Evolutionary conservation across 1,284 basidiomycete genomes (phyloP), one percentile per base, ranked within the genome.

Genomic region (Ceratobasidium sp.): DNA sequence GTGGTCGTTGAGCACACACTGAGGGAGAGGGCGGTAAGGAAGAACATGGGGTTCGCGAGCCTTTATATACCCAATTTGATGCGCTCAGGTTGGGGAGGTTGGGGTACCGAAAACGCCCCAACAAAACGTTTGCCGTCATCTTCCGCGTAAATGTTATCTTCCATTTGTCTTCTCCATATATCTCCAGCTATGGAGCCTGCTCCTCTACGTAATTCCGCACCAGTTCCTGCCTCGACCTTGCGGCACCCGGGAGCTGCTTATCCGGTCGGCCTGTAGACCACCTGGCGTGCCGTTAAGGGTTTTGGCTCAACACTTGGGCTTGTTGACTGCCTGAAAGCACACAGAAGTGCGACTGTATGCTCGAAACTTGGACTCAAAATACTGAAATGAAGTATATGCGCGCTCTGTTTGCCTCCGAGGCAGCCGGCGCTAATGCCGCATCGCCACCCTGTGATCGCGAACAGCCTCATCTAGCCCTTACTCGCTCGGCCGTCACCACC

Each of bases 71-170:
- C 28, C 49, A 45, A 60, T 71, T 60, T 73, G 69, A 73, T 73
- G 58, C 56, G 69, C 42, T 60, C 37, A 31, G 39, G 56, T 73
- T 61, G 69, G 69, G 69, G 56, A 39, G 69, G 8, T 17, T 26
- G 31, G n/a, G n/a, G n/a, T n/a, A n/a, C n/a, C n/a, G n/a, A 49
- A 61, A 63, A 60, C 69, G 69, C 69, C 69, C 69, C 69, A 73
- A 73, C 56, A 73, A 54, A 60, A 4, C n/a, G 37, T 31, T 31
- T 42, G 51, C 67, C 56, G 56, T 58, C 33, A 58, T 58, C 33
- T 31, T 56, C 53, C 53, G 53, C 53, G 26, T 51, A 13, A 51
- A n/a, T 13, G 20, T 6, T n/a, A 51, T 51, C 49, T 26, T 53
- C 28, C 31, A 26, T 53, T 20, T 23, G 51, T 53, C 39, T 45